Percentiles rank a stretch among this genome's conserved stretches.
Conservation (phyloP, 805 yeast genomes). For the Candida insectalens region DNA sequence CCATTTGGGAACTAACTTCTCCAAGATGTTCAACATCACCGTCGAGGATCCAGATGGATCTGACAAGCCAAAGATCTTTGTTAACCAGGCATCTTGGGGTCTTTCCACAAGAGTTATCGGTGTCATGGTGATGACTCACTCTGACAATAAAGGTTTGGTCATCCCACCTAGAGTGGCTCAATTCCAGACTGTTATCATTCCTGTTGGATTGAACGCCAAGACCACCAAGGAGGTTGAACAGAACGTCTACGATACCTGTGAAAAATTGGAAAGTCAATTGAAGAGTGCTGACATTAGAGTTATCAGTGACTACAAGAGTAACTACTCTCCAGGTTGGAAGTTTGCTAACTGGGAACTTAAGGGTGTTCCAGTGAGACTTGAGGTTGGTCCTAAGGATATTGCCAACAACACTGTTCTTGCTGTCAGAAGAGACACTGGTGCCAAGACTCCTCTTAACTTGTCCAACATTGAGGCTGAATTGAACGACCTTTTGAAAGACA, state of each 20-base stretch:
- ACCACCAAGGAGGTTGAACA: constrained; percentile 68
- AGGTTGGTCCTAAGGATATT: constrained; percentile 94
- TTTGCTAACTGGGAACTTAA: constrained; percentile 94
- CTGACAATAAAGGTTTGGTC: constrained; percentile 96
- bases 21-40: constrained; percentile 92
- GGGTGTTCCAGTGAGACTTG: constrained; percentile 91
- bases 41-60: constrained; percentile 93
- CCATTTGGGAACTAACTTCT: constrained; percentile 95
- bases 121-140: constrained; percentile 98
- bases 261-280: constrained; percentile 56
- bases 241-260: constrained; percentile 61
- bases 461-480: constrained; percentile 55
- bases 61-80: constrained; percentile 77
- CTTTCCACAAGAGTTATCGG: constrained; percentile 96
- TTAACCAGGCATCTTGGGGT: constrained; percentile 99
- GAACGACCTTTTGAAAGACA: constrained; percentile 69
- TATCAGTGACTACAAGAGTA: constrained; percentile 81
- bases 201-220: constrained; percentile 90
- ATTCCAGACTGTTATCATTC: constrained; percentile 83
- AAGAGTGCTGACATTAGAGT: constrained; percentile 59
- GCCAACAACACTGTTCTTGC: constrained; percentile 71
- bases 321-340: constrained; percentile 98
- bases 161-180: constrained; percentile 96
- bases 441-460: constrained; percentile 59
- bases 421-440: constrained; percentile 88